Evolutionary conservation across 176 grass and related monocot species (phyloP).

Genomic region (Oryza officinalis): DNA sequence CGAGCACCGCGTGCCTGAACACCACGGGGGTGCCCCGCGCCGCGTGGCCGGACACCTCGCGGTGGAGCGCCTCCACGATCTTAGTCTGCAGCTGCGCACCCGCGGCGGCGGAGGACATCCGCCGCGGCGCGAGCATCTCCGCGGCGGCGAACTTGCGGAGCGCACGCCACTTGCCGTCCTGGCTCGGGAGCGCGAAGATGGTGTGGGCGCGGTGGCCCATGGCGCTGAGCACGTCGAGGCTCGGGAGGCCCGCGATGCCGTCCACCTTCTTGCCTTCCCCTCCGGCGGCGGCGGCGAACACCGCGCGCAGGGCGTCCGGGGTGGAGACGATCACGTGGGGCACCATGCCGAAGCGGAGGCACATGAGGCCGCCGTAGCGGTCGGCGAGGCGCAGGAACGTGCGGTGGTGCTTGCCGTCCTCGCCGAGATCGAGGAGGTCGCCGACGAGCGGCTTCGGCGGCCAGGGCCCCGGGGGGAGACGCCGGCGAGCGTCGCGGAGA

Average conservation of each 20-base stretch:
- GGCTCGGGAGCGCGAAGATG: too few species aligned
- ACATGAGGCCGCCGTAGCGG: neutral
- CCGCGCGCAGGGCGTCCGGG: neutral
- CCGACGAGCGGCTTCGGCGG: constrained; percentile 1
- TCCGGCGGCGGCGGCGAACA: neutral
- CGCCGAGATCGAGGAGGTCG: neutral
- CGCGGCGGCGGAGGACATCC: neutral
- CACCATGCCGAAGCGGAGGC: constrained; percentile 18
- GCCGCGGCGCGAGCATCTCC: neutral
- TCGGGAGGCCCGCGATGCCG: neutral
- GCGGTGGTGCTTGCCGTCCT: constrained; percentile 8
- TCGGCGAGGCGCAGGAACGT: neutral
- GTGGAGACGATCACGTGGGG: constrained; percentile 8
- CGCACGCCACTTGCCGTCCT: constrained; percentile 1
- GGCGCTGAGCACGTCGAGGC: neutral
- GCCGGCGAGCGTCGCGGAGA: neutral
- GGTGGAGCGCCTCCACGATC: constrained; percentile 1
- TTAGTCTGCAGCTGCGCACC: neutral
- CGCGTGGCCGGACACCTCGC: neutral
- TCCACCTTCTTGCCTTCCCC: neutral
- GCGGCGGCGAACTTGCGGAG: constrained; percentile 14
- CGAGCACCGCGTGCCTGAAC: constrained; percentile 29
- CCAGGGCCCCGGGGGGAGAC: too few species aligned
- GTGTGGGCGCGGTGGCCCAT: too few species aligned
- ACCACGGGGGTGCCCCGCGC: neutral